Percentiles rank a stretch among this genome's conserved stretches.
Evolutionary conservation across 345 rosid species (phyloP).

Genomic region (Citrus hindsii): DNA sequence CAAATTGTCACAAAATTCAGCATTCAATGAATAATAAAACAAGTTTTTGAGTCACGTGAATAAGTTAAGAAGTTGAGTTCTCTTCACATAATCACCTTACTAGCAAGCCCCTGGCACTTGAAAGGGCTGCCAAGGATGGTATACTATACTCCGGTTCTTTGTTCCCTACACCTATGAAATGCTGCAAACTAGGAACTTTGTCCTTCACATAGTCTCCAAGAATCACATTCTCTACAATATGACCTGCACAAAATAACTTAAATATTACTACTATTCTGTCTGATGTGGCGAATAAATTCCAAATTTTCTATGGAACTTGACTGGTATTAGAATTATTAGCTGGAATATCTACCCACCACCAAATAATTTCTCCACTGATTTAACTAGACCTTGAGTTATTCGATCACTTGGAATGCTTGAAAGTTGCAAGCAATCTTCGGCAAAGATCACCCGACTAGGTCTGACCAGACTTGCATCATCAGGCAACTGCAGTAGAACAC

Average conservation of each 20-base stretch:
- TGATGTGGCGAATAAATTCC: background rate
- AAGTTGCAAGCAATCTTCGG: conserved; percentile 71
- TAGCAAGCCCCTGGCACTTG: conserved; percentile 66
- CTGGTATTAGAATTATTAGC: background rate
- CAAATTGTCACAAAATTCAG: conserved; percentile 8
- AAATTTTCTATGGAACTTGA: background rate
- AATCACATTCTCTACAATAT: conserved; percentile 38
- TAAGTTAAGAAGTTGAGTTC: background rate
- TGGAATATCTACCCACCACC: conserved; percentile 42
- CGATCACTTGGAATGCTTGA: conserved; percentile 55
- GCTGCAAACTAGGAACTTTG: conserved; percentile 61
- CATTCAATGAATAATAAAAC: background rate
- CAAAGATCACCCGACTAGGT: conserved; percentile 54
- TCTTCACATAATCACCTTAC: conserved; percentile 44
- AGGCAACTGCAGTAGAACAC: conserved; percentile 50
- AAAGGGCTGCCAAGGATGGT: conserved; percentile 74
- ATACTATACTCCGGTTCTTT: conserved; percentile 37
- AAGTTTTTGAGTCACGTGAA: background rate
- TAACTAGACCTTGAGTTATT: conserved; percentile 45
- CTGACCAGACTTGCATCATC: conserved; percentile 9
- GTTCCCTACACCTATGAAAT: conserved; percentile 44
- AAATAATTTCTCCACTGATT: conserved; percentile 51
- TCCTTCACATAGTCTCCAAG: conserved; percentile 67
- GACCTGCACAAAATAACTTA: conserved; percentile 36
- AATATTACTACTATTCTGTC: background rate